Percentiles rank a stretch among this genome's conserved stretches.
Evolutionary conservation across 2,329 filamentous ascomycete genomes (phyloP).

Genomic region (Byssochlamys sp.): DNA sequence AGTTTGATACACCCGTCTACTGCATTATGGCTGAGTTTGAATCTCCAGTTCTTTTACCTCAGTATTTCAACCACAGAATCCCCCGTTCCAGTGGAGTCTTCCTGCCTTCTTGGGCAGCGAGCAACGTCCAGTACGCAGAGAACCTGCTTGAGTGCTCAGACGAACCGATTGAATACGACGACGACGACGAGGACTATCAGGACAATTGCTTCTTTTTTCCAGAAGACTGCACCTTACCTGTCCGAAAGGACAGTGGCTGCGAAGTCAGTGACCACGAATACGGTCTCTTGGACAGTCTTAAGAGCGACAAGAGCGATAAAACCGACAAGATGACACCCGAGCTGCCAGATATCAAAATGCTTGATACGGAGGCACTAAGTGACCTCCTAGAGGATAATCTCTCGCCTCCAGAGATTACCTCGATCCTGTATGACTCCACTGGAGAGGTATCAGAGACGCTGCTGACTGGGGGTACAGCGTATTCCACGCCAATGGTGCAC

Average conservation of each 20-base stretch:
- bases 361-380: conserved; percentile 32
- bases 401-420: conserved; percentile 35
- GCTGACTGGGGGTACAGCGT: conserved; percentile 18
- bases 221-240: conserved; percentile 34
- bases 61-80: not conserved
- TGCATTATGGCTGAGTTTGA: conserved; percentile 17
- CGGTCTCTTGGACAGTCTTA: conserved; percentile 5
- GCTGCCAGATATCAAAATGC: conserved; percentile 35
- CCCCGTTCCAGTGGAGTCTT: conserved; percentile 14
- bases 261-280: conserved; percentile 7
- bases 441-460: not conserved
- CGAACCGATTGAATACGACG: conserved; percentile 35
- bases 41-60: conserved; percentile 12
- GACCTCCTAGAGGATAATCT: conserved; percentile 35
- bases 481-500: conserved; percentile 35
- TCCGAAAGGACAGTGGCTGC: conserved; percentile 21
- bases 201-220: conserved; percentile 38
- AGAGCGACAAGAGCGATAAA: conserved; percentile 11
- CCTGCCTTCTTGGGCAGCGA: conserved; percentile 31
- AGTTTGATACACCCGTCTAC: not conserved
- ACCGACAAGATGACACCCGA: conserved; percentile 31
- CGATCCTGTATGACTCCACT: conserved; percentile 26
- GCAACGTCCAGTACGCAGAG: conserved; percentile 28
- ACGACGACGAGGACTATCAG: conserved; percentile 33
- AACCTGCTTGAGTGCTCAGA: conserved; percentile 30